Conservation (phyloP, 352 stramenopile genomes). For the Aphanomyces cochlioides region DNA sequence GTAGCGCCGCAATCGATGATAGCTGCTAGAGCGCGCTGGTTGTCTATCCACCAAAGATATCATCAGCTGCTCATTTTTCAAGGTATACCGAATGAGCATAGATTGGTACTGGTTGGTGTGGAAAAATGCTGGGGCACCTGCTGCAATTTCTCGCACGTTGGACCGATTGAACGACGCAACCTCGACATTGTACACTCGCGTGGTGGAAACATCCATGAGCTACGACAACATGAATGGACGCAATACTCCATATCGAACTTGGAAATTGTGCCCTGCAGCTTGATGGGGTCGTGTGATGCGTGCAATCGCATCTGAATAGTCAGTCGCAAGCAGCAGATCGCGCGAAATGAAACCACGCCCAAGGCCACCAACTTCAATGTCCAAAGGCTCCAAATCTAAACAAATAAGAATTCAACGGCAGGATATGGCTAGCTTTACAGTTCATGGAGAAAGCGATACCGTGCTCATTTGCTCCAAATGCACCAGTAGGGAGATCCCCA, state of each 20-base stretch:
- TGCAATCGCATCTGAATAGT: conserved; percentile 47
- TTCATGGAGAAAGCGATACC: conserved; percentile 75
- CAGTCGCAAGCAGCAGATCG: conserved; percentile 46
- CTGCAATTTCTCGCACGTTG: conserved; percentile 41
- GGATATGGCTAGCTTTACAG: conserved; percentile 36
- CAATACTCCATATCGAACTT: conserved; percentile 30
- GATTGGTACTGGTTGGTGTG: conserved; percentile 77
- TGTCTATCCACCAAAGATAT: conserved; percentile 34
- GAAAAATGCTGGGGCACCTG: conserved; percentile 43
- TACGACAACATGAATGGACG: background rate
- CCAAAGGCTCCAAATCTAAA: conserved; percentile 60
- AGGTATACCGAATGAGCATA: conserved; percentile 38
- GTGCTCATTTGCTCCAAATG: conserved; percentile 67
- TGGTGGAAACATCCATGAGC: conserved; percentile 54
- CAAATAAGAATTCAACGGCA: conserved; percentile 11
- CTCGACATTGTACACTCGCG: conserved; percentile 64
- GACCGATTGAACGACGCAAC: conserved; percentile 58
- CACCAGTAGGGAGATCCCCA: conserved; percentile 61
- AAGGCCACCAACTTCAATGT: conserved; percentile 56
- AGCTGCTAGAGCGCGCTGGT: conserved; percentile 59
- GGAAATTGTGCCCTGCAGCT: conserved; percentile 68
- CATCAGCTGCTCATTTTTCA: background rate
- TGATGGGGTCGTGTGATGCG: conserved; percentile 51
- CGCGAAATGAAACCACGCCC: conserved; percentile 68
- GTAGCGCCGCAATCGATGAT: conserved; percentile 62